These are phyloP conservation scores for Fusarium sp. DNA, from an alignment of 2,329 filamentous ascomycete genomes.

Conservation along the genomic window DNA sequence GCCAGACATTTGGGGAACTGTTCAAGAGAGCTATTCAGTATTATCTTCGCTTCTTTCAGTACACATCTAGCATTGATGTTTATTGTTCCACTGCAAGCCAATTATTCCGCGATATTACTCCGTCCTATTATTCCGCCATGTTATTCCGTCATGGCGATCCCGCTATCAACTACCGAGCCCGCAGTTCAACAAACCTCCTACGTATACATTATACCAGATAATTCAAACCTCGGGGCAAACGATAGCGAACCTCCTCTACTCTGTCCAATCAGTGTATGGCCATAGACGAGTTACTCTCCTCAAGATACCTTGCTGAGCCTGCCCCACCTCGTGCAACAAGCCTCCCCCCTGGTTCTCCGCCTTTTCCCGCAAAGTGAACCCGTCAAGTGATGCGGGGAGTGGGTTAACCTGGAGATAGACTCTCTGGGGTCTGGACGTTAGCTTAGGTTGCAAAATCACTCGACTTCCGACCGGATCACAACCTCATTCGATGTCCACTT, in stretches of 20 bases:
- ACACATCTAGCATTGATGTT: rapidly evolving
- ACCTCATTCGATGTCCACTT: neutral
- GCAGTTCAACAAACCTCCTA: no score
- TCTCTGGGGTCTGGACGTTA: neutral
- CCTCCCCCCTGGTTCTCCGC: neutral
- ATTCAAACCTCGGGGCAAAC: neutral
- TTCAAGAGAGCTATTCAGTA: no score
- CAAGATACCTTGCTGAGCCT: neutral
- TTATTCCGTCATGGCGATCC: neutral
- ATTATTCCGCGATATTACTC: neutral
- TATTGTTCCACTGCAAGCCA: neutral
- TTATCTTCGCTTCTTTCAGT: neutral
- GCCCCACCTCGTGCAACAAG: neutral
- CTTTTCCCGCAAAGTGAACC: neutral
- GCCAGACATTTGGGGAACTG: neutral
- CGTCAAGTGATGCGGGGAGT: neutral
- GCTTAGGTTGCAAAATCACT: neutral
- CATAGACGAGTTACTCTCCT: neutral
- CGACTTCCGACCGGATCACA: neutral
- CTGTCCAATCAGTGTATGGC: neutral
- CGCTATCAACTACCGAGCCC: neutral
- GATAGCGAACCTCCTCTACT: neutral
- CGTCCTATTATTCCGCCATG: neutral
- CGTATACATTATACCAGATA: no score
- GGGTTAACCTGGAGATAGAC: neutral